These are phyloP conservation scores for Pseudomassariella vexata DNA, from an alignment of 2,329 filamentous ascomycete genomes.

Conservation along the genomic window DNA sequence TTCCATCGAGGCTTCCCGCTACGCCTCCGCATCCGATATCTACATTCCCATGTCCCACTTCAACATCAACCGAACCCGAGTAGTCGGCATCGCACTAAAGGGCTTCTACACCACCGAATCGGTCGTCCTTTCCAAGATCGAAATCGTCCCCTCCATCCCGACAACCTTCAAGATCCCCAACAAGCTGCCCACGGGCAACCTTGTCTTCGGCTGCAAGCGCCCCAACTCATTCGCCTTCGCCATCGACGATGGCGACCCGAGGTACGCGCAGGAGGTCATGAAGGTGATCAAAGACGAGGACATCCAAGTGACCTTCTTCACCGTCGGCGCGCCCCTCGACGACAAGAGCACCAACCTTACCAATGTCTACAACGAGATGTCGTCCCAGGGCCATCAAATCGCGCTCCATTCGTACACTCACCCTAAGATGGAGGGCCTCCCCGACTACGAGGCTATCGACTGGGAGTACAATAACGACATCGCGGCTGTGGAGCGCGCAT, in stretches of 20 bases:
- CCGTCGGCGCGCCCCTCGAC: constrained; percentile 57
- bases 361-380: constrained; percentile 59
- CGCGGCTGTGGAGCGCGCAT: constrained; percentile 35
- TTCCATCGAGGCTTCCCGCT: constrained; percentile 58
- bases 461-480: constrained; percentile 58
- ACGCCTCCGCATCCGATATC: constrained; percentile 47
- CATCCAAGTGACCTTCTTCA: constrained; percentile 67
- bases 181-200: constrained; percentile 55
- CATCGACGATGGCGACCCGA: constrained; percentile 62
- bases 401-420: constrained; percentile 65
- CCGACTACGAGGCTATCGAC: constrained; percentile 47
- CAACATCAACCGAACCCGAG: constrained; percentile 49
- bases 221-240: constrained; percentile 68
- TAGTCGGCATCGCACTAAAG: constrained; percentile 56
- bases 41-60: constrained; percentile 66
- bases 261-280: constrained; percentile 54
- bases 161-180: constrained; percentile 43
- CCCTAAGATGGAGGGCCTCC: constrained; percentile 58
- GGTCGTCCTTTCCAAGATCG: constrained; percentile 49
- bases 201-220: constrained; percentile 59
- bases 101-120: constrained; percentile 54
- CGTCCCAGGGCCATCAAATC: constrained; percentile 58
- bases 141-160: constrained; percentile 53
- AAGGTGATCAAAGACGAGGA: constrained; percentile 53
- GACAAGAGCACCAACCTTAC: constrained; percentile 56